Evolutionary conservation across 208 protist genomes (phyloP).

Genomic region (Wallacemonas collosoma): DNA sequence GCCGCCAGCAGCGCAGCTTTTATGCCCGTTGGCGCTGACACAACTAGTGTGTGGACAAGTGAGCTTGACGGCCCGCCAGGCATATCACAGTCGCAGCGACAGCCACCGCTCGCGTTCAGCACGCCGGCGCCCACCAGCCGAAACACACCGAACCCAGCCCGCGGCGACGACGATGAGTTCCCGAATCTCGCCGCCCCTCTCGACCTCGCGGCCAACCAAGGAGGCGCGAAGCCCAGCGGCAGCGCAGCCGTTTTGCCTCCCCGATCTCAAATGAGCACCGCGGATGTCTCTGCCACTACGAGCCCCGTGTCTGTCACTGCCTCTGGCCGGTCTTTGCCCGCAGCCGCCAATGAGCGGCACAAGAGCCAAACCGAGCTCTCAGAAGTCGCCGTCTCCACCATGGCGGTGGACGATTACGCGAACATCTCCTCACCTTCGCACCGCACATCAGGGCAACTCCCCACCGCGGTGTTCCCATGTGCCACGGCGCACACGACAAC

Average conservation of each 20-base stretch:
- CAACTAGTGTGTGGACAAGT: not conserved
- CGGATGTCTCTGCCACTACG: constrained; percentile 11
- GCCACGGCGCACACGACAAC: too few relatives aligned
- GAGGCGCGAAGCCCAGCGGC: too few relatives aligned
- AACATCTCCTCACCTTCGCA: constrained; percentile 11
- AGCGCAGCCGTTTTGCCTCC: too few relatives aligned
- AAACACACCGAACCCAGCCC: not conserved
- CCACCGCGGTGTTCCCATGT: too few relatives aligned
- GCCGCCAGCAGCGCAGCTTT: constrained; percentile 12
- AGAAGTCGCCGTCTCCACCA: not conserved
- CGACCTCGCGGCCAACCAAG: not conserved
- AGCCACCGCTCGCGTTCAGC: not conserved
- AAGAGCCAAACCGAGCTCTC: constrained; percentile 1
- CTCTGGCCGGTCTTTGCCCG: not conserved
- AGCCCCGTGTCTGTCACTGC: not conserved
- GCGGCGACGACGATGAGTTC: constrained; percentile 24
- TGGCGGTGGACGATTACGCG: constrained; percentile 1
- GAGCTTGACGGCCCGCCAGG: not conserved
- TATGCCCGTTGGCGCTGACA: not conserved
- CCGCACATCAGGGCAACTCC: not conserved
- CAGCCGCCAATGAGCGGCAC: not conserved
- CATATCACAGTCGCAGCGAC: not conserved
- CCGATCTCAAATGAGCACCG: too few relatives aligned
- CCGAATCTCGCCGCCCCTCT: constrained; percentile 11
- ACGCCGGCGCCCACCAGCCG: not conserved